Evolutionary conservation across 169 alveolate genomes (phyloP), one percentile per base, ranked within the genome.

Genomic region (Haemoproteus tartakovskyi): DNA sequence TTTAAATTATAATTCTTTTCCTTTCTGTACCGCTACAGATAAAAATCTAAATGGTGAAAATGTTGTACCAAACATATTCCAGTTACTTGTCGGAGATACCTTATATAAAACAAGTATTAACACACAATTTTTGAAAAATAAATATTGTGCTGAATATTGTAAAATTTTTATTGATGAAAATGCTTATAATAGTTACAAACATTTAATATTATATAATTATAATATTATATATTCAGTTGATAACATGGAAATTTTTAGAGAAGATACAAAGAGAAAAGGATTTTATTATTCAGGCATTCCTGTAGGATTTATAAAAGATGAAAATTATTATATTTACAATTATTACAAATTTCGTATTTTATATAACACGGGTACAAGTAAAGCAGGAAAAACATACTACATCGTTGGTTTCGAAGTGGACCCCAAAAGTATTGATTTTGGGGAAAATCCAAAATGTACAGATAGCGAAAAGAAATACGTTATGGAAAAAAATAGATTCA

Each of bases 341-440:
- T 78, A 85, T 37, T 64, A 50, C 52, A 62, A 81, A 60, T 67
- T 87, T 36, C 70, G 48, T 51, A 50, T 87, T 26, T 43, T 80
- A 56, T 83, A 63, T 18, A 60, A 79, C 52, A 60, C 18, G 27
- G 30, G 46, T 14, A 59, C 33, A 1, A 40, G 54, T 0, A 47
- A 62, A 29, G 56, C 74, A 12, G 47, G 33, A 50, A 59, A 78
- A 40, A 51, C n/a, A n/a, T n/a, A 80, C 54, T 74, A 91, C 38
- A 80, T 90, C 16, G 93, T 90, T n/a, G 91, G 92, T 5, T 86
- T 90, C 40, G 92, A 90, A 60, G 85, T 88, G 37, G 84, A 63
- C 6, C 90, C 90, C 43, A 41, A 41, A 52, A 79, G 78, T 16
- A 62, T 26, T 0, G 64, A 45, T 14, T 29, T 62, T 12, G 11